Evolutionary conservation across 352 stramenopile species (phyloP).

Genomic region (Bremia lactucae): DNA sequence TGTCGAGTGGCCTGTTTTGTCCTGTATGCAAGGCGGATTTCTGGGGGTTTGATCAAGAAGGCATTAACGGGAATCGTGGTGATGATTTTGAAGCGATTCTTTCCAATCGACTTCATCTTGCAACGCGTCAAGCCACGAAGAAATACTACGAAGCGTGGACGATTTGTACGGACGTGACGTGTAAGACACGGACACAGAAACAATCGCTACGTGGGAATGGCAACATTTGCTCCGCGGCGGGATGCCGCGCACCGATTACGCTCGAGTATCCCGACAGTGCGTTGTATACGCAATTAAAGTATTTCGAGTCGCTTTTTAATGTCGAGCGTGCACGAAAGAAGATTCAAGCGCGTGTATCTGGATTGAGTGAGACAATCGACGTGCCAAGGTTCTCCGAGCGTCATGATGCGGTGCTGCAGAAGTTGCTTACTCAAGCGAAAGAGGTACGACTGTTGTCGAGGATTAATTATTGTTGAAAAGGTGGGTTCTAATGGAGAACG

Average conservation of each 20-base stretch:
- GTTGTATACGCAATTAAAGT: constrained; percentile 96
- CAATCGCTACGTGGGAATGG: constrained; percentile 89
- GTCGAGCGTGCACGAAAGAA: constrained; percentile 83
- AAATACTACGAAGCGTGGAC: constrained; percentile 87
- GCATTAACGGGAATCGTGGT: constrained; percentile 57
- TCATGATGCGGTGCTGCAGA: constrained; percentile 65
- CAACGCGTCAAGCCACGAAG: constrained; percentile 65
- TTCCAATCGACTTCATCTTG: constrained; percentile 78
- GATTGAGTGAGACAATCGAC: constrained; percentile 20
- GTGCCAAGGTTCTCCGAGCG: constrained; percentile 42
- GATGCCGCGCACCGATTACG: constrained; percentile 87
- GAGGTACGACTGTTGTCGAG: no score
- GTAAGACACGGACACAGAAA: constrained; percentile 91
- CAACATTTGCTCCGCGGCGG: constrained; percentile 85
- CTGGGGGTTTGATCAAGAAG: constrained; percentile 74
- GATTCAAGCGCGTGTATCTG: constrained; percentile 26
- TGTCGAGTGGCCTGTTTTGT: constrained; percentile 51
- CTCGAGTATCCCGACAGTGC: constrained; percentile 85
- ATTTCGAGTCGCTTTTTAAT: constrained; percentile 94
- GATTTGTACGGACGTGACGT: constrained; percentile 92
- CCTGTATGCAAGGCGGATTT: constrained; percentile 67
- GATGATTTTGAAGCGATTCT: constrained; percentile 66
- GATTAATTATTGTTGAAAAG: no score
- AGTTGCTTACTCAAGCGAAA: constrained; percentile 69
- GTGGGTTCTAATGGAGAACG: no score